phyloP scores from a whole-genome alignment of 495 filamentous ascomycete genomes.

The Penicillium cataractarum region DNA sequence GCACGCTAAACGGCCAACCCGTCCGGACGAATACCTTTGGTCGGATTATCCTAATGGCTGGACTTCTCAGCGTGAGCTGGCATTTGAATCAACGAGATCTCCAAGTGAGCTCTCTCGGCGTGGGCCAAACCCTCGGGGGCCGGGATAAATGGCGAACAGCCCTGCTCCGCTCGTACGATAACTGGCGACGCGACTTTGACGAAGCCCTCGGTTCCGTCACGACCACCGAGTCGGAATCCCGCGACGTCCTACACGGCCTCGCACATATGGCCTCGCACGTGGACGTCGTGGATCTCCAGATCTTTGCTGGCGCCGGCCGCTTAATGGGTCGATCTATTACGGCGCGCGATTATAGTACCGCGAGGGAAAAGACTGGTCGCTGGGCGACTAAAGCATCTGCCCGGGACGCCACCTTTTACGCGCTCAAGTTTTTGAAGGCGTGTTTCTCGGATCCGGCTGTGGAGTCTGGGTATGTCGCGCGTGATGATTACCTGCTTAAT shows the following conservation, averaged over 20 bases:
- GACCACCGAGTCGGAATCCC: slow-evolving; percentile 59
- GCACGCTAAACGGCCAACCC: slow-evolving; percentile 81
- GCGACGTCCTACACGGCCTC: slow-evolving; percentile 87
- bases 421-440: slow-evolving; percentile 80
- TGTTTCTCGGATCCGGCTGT: slow-evolving; percentile 67
- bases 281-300: slow-evolving; percentile 96
- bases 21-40: slow-evolving; percentile 95
- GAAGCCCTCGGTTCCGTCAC: slow-evolving; percentile 65
- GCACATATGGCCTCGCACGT: slow-evolving; percentile 99
- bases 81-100: slow-evolving; percentile 97
- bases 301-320: slow-evolving; percentile 84
- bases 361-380: slow-evolving; percentile 74
- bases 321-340: slow-evolving; percentile 87
- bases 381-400: slow-evolving; percentile 95
- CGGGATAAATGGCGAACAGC: slow-evolving; percentile 92
- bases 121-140: slow-evolving; percentile 79
- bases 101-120: slow-evolving; percentile 85
- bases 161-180: slow-evolving; percentile 87
- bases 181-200: slow-evolving; percentile 94
- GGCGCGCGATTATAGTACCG: slow-evolving; percentile 74
- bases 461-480: slow-evolving; percentile 68
- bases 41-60: slow-evolving; percentile 93
- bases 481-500: slow-evolving; percentile 89
- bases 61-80: slow-evolving; percentile 91
- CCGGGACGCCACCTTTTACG: slow-evolving; percentile 92